phyloP scores from a whole-genome alignment of 2,329 filamentous ascomycete species.

The Clarireedia paspali region DNA sequence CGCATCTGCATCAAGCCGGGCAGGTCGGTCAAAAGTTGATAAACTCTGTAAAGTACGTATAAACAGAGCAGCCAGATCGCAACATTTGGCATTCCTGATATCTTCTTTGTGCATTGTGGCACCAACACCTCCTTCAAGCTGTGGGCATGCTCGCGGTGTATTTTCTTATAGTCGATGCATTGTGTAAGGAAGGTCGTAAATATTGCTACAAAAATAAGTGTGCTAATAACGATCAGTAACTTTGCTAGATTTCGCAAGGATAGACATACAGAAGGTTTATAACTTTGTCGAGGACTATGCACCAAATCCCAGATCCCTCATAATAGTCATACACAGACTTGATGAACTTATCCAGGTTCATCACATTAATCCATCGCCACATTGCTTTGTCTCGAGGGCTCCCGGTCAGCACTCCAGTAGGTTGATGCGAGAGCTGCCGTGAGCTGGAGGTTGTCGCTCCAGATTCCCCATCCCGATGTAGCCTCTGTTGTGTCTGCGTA shows the following conservation, averaged over 20 bases:
- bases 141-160: slow-evolving; percentile 42
- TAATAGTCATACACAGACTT: slow-evolving; percentile 64
- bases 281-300: slow-evolving; percentile 50
- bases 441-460: not conserved
- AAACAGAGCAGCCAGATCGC: slow-evolving; percentile 54
- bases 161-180: slow-evolving; percentile 58
- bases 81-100: slow-evolving; percentile 32
- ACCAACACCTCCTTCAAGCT: slow-evolving; percentile 43
- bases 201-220: slow-evolving; percentile 57
- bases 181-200: slow-evolving; percentile 62
- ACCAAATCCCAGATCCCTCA: slow-evolving; percentile 59
- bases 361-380: slow-evolving; percentile 67
- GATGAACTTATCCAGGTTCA: slow-evolving; percentile 63
- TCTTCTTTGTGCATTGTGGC: slow-evolving; percentile 45
- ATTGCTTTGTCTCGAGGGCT: slow-evolving; percentile 60
- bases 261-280: slow-evolving; percentile 48
- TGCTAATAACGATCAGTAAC: slow-evolving; percentile 34
- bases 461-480: slow-evolving; percentile 34
- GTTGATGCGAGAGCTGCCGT: slow-evolving; percentile 38
- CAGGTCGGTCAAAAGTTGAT: slow-evolving; percentile 49
- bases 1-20: slow-evolving; percentile 55
- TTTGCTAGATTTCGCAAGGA: not conserved
- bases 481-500: slow-evolving; percentile 42
- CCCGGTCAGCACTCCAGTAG: slow-evolving; percentile 38
- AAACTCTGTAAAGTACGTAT: slow-evolving; percentile 54